Conservation (phyloP, 768 basidiomycete genomes). For the Kwoniella botswanensis region DNA sequence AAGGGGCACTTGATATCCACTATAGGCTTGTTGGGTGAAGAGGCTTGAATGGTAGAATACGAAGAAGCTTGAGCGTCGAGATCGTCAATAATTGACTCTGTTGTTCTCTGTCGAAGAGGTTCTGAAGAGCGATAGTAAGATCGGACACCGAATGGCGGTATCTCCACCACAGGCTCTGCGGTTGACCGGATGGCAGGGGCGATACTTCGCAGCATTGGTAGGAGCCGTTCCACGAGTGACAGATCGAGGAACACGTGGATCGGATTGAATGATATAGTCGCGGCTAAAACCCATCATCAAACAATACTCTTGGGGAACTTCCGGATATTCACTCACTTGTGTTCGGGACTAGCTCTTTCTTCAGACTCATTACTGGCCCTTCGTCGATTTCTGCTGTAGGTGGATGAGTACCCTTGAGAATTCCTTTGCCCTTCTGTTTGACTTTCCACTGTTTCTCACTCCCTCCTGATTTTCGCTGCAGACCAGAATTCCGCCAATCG, state of each 20-base stretch:
- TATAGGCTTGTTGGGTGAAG: slow-evolving; percentile 5
- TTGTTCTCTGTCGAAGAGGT: slow-evolving; percentile 6
- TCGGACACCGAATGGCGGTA: slow-evolving; percentile 3
- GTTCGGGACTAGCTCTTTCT: slow-evolving; percentile 23
- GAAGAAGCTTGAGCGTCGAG: slow-evolving; percentile 62
- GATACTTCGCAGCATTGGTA: slow-evolving; percentile 61
- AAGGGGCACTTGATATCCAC: slow-evolving; percentile 63
- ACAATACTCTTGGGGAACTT: background rate
- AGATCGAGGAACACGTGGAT: slow-evolving; percentile 81
- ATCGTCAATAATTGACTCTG: slow-evolving; percentile 66
- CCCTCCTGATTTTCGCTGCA: slow-evolving; percentile 28
- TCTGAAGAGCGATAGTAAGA: background rate
- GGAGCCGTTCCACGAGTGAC: slow-evolving; percentile 56
- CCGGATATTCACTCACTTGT: slow-evolving; percentile 20
- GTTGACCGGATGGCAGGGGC: slow-evolving; percentile 29
- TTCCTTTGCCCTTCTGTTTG: slow-evolving; percentile 38
- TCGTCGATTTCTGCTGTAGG: slow-evolving; percentile 3
- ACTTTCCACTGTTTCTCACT: slow-evolving; percentile 54
- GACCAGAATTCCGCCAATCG: slow-evolving; percentile 49
- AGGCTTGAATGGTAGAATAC: slow-evolving; percentile 23
- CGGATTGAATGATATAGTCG: slow-evolving; percentile 59
- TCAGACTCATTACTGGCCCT: slow-evolving; percentile 15
- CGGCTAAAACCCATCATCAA: slow-evolving; percentile 21
- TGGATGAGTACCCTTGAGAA: slow-evolving; percentile 32
- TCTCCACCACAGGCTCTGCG: background rate